Evolutionary conservation across 768 basidiomycete species (phyloP), one percentile per base, ranked within the genome.

Genomic region (Kwoniella sp.): DNA sequence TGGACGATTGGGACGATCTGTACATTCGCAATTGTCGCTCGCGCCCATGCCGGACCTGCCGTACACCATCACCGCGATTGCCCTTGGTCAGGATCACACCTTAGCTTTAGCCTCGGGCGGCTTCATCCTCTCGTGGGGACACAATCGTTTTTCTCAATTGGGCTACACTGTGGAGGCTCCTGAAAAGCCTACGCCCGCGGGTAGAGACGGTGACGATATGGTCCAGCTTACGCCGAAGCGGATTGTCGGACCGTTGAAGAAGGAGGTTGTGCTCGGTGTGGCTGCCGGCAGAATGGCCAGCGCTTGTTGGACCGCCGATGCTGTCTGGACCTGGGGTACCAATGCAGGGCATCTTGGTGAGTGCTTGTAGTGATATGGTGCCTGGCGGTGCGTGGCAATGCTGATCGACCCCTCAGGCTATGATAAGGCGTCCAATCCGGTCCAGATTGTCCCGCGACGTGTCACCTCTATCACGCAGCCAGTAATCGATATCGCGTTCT

Each of bases 81-180:
- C 90, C 0, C 78, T 91, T 6, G 92, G 89, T 10, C 93, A 93
- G 71, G 95, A 99, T 64, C 95, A 98, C 69, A 92, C 92, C 0
- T 81, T 98, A 25, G 87, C 83, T 1, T 76, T 98, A 25, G 92
- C 90, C 0, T 81, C 78, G 22, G 70, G 79, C 0, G 91, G 93
- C 3, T 88, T 91, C 65, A 82, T 96, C 3, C 81, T 85, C 32
- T 89, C 84, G 20, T 98, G 91, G 88, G 95, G 89, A 12, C 74
- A 89, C 22, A 92, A 92, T 60, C 81, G 89, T 12, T 93, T 91
- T 70, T 78, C 82, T 3, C 92, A 96, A 66, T 80, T 95, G 4
- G 92, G 93, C 10, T 95, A 95, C 61, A 76, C 81, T 2, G 78
- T 93, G 3, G 89, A 96, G 56, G 60, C 76, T 15, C 60, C 69